phyloP scores from a whole-genome alignment of 768 basidiomycete species.

The Tulasnella sp. region DNA sequence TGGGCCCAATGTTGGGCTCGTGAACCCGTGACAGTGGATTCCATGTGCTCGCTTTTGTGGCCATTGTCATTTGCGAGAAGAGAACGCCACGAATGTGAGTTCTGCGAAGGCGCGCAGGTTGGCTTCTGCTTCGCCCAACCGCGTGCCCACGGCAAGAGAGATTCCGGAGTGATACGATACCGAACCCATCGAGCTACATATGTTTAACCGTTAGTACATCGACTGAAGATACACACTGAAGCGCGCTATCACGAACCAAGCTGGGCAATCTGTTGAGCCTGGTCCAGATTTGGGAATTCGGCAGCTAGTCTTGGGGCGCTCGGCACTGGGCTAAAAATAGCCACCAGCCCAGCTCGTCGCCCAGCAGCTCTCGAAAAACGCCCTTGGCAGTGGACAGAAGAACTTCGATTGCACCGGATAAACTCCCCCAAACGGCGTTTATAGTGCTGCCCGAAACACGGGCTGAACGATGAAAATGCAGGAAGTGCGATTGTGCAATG shows the following conservation, averaged over 20 bases:
- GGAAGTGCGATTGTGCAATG: not conserved
- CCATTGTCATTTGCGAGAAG: not conserved
- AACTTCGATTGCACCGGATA: not conserved
- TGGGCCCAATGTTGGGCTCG: not conserved
- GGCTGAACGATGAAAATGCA: not conserved
- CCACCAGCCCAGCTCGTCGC: not conserved
- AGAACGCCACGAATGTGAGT: not conserved
- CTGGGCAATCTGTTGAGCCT: not conserved
- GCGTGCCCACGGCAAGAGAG: not conserved
- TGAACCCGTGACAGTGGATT: not conserved
- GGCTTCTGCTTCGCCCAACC: slow-evolving; percentile 7
- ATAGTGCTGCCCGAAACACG: not conserved
- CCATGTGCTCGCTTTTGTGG: not conserved
- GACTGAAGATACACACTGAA: not conserved
- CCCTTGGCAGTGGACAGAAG: not conserved
- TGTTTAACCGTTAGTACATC: not conserved
- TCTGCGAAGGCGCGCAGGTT: not conserved
- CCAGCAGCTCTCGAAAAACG: not conserved
- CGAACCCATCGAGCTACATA: not conserved
- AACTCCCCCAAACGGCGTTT: not conserved
- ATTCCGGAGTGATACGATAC: not conserved
- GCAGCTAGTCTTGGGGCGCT: not conserved
- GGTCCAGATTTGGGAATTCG: not conserved
- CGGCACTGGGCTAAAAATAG: slow-evolving; percentile 7
- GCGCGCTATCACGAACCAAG: not conserved